Conservation (phyloP, 768 basidiomycete genomes). For the Auricularia sp. region DNA sequence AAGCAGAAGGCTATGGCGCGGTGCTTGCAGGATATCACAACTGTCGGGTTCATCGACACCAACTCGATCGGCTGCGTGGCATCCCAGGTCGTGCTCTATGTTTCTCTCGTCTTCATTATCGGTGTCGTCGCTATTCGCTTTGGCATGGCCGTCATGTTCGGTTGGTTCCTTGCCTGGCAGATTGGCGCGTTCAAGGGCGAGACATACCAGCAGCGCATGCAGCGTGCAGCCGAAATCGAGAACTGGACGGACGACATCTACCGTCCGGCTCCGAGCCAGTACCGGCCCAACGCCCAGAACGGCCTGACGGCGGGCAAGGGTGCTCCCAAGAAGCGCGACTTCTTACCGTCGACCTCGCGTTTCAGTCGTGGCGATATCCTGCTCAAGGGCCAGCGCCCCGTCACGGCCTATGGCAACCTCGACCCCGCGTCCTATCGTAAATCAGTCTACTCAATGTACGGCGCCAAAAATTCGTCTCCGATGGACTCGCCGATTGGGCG, state of each 20-base stretch:
- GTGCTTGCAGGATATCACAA: slow-evolving; percentile 79
- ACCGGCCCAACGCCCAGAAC: slow-evolving; percentile 76
- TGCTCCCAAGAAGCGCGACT: slow-evolving; percentile 32
- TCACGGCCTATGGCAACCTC: slow-evolving; percentile 10
- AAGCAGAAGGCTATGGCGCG: slow-evolving; percentile 56
- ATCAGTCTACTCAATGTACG: slow-evolving; percentile 75
- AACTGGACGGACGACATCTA: slow-evolving; percentile 96
- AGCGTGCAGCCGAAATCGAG: slow-evolving; percentile 83
- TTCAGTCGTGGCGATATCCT: slow-evolving; percentile 60
- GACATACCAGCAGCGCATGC: slow-evolving; percentile 86
- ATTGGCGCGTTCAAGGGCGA: slow-evolving; percentile 90
- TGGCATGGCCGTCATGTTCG: slow-evolving; percentile 91
- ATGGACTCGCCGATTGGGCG: slow-evolving; percentile 32
- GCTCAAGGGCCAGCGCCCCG: slow-evolving; percentile 34
- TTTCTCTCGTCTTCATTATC: slow-evolving; percentile 93
- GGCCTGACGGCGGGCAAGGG: slow-evolving; percentile 33
- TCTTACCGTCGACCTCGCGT: slow-evolving; percentile 36
- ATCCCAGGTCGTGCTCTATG: slow-evolving; percentile 85
- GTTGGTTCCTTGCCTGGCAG: slow-evolving; percentile 97
- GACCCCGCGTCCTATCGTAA: slow-evolving; percentile 46
- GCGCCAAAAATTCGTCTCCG: slow-evolving; percentile 27
- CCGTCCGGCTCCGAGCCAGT: slow-evolving; percentile 79
- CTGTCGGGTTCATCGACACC: slow-evolving; percentile 90
- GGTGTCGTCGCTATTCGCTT: slow-evolving; percentile 94
- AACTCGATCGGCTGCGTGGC: slow-evolving; percentile 93